Evolutionary conservation across 768 basidiomycete species (phyloP), one percentile per base, ranked within the genome.

Genomic region (Mycena filopes): DNA sequence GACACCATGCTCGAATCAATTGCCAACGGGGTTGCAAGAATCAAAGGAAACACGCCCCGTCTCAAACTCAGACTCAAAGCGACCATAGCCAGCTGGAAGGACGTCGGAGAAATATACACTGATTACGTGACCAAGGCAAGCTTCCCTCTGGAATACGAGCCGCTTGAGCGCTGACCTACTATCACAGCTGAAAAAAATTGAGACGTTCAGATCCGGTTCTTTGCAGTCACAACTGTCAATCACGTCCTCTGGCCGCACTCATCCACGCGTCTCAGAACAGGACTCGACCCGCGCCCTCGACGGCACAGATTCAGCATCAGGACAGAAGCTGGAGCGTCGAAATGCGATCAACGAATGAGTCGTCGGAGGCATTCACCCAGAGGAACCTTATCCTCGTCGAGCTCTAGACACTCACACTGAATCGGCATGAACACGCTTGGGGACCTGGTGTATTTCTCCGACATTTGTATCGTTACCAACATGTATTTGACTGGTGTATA

Each of bases 1-100:
- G 65, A 66, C 41, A 66, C 59, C 9, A 66, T 66, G 59, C 59
- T 66, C 4, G 65, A 66, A 31, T 60, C 65, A 9, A 43, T 66
- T 10, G 55, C 46, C 41, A 40, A 25, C 15, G 38, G 59, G n/a
- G 59, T 66, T 20, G 36, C 43, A 23, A 46, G 58, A n/a, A 36
- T 66, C 8, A 41, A 42, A 21, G 49, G 42, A 18, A 50, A 43
- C 21, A 43, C 47, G 21, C 54, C 59, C 0, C 58, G 53, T 23
- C 48, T 66, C 41, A 60, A 55, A 38, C 65, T 66, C 41, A 60
- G 59, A 38, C 65, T 66, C 33, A 20, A 60, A 46, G 33, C 59
- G n/a, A 66, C 21, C 3, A 7, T 26, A 25, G 12, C 45, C 1
- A 41, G 46, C 5, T 66, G 65, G 65, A n/a, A 56, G 25, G 11